Base-by-base conservation (phyloP, 495 filamentous ascomycete species). In the Penicillium mononematosum region DNA sequence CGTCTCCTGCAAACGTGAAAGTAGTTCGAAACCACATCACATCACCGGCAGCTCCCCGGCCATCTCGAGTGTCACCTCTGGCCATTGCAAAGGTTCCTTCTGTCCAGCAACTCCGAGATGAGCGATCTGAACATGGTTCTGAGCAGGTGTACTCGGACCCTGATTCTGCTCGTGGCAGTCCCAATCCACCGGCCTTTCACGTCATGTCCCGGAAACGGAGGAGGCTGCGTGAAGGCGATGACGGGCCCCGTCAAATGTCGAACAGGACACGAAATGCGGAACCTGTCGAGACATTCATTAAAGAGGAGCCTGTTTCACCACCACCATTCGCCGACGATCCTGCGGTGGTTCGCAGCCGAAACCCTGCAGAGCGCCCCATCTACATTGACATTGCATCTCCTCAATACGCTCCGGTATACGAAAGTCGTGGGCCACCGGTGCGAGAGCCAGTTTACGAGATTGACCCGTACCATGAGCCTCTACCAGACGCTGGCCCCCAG, bases 271-370 rank as follows among this genome's bases (percentile, higher is more conserved):
- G 65, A 50, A 60, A 65, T 59, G 55, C 59, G 50, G 65, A 62
- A 19, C 68, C 74, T 42, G 66, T 74, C 22, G 78, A 77, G 44
- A 80, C 88, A 8, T 83, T 83, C 63, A 91, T 97, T 66, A 97
- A 97, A 66, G 82, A 88, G 58, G 92, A 97, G 68, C 92, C 92
- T 8, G 79, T 87, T 12, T 96, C 92, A 1, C 90, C 90, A 3
- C 90, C 90, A 19, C 89, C 88, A 14, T 78, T 90, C 48, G 73
- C 78, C 45, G 81, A 82, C 53, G 76, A 77, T 32, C 77, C 73
- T 32, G 77, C 76, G 49, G 66, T 75, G 39, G 57, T 67, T 49
- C 64, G 67, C 47, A 52, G 55, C 38, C 79, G 79, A 58, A 79
- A 82, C 34, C 68, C 72, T 25, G 72, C 77, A 44, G 78, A 81